Evolutionary conservation across 176 grass and related monocot genomes (phyloP), one percentile per base, ranked within the genome.

Genomic region (Aegilops sharonensis): DNA sequence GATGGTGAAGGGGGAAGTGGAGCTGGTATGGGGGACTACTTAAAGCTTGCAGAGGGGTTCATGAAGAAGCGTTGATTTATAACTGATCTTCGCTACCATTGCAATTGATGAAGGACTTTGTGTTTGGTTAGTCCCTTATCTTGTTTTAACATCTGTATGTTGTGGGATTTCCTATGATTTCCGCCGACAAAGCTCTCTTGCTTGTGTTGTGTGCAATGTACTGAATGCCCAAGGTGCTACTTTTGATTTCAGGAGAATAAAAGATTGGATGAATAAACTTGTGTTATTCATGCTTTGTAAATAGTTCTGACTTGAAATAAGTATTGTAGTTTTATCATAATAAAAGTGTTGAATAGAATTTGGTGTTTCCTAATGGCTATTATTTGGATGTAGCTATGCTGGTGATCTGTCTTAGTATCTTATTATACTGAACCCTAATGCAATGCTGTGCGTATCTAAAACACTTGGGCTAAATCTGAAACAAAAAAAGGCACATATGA

Each of bases 31-130:
- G 91, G 94, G 25, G 87, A 88, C 32, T 97, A 94, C 88, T 35
- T 97, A 25, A 97, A 97, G 90, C 72, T 97, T 83, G 92, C 94
- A 2, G 81, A 97, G 66, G 92, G 94, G 4, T 94, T 97, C 88
- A 81, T 97, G 88, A 93, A 93, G 88, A 97, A 97, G 83, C 86
- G 84, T 27, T 97, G 90, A 94, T 74, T 32, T 59, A 48, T 6
- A 23, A 48, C 35, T 75, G 39, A 68, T 87, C 20, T 65, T 86
- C 27, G 30, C 17, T 6, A 48, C 62, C 61, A 15, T 20, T 11
- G 75, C 32, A 48, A 48, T 37, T 77, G 12, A 3, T 56, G 14
- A 77, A 70, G 39, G 27, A 39, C 52, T 11, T 40, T 84, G 81
- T 88, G 78, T 81, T 88, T 88, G 90, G 90, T 88, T 85, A 88